A percentile compares a stretch with the other conserved stretches of the same genome.
Evolutionary conservation across 2,329 filamentous ascomycete species (phyloP).

Genomic region (Beauveria australis): DNA sequence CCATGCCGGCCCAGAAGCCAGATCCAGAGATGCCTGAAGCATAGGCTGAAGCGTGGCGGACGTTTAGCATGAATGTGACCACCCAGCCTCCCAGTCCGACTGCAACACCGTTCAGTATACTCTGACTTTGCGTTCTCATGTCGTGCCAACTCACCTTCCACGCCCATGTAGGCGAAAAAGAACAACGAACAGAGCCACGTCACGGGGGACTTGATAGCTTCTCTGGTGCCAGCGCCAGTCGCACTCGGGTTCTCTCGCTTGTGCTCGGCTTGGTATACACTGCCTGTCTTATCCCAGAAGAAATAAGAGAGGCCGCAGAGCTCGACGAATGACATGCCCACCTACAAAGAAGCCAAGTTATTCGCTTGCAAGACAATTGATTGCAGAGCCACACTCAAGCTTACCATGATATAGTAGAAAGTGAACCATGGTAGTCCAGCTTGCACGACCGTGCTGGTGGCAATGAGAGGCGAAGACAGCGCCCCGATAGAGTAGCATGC

Average conservation of each 20-base stretch:
- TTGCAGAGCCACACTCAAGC: conserved; percentile 12
- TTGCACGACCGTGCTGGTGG: conserved; percentile 58
- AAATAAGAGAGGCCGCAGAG: conserved; percentile 38
- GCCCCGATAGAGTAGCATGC: conserved; percentile 59
- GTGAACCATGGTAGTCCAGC: conserved; percentile 53
- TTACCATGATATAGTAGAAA: conserved; percentile 65
- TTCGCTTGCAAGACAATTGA: no score
- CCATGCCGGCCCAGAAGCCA: conserved; percentile 75
- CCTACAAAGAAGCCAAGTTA: conserved; percentile 14
- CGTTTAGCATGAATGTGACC: conserved; percentile 68
- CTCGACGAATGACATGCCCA: conserved; percentile 47
- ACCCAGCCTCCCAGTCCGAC: conserved; percentile 70
- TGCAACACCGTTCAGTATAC: conserved; percentile 14
- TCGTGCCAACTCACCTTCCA: conserved; percentile 40
- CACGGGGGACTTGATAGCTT: conserved; percentile 37
- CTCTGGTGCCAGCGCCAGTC: conserved; percentile 25
- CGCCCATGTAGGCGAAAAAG: conserved; percentile 64
- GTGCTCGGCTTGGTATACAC: conserved; percentile 39
- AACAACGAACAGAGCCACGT: conserved; percentile 63
- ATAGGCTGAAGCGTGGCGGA: conserved; percentile 56
- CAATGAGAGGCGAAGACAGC: conserved; percentile 54
- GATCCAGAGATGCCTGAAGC: conserved; percentile 64
- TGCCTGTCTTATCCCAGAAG: conserved; percentile 54
- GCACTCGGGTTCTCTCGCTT: conserved; percentile 17
- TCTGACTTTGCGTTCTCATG: background rate